Evolutionary conservation across 176 grass and related monocot species (phyloP).

Genomic region (Eleusine indica): DNA sequence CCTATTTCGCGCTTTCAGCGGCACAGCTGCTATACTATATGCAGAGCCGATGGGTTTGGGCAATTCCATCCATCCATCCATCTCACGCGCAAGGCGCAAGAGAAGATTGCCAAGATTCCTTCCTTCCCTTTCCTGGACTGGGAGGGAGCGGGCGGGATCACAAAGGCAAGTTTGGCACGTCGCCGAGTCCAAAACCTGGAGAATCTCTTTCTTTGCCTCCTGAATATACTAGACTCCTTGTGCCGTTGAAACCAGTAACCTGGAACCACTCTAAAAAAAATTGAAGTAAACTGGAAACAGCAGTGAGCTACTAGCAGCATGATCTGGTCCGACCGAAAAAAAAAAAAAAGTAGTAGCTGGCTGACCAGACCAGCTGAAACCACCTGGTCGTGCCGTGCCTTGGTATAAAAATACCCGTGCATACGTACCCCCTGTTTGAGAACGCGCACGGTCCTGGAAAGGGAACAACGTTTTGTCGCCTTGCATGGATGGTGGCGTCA

Average conservation of each 20-base stretch:
- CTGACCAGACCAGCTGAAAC: neutral
- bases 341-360: neutral
- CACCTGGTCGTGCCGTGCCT: neutral
- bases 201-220: neutral
- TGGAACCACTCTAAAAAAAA: too few relatives aligned
- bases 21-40: neutral
- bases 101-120: neutral
- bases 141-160: neutral
- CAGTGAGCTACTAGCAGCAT: neutral
- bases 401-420: neutral
- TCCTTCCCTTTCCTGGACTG: neutral
- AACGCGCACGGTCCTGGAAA: neutral
- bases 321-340: neutral
- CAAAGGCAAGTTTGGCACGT: neutral
- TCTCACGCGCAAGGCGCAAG: neutral
- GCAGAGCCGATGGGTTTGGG: neutral
- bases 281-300: neutral
- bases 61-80: neutral
- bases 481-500: neutral
- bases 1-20: neutral
- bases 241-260: neutral
- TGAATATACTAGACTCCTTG: too few relatives aligned
- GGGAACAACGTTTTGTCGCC: neutral
- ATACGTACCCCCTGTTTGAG: constrained; percentile 1
- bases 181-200: neutral